Conservation (phyloP, 176 grass and related monocot genomes). For the Puccinellia tenuiflora region DNA sequence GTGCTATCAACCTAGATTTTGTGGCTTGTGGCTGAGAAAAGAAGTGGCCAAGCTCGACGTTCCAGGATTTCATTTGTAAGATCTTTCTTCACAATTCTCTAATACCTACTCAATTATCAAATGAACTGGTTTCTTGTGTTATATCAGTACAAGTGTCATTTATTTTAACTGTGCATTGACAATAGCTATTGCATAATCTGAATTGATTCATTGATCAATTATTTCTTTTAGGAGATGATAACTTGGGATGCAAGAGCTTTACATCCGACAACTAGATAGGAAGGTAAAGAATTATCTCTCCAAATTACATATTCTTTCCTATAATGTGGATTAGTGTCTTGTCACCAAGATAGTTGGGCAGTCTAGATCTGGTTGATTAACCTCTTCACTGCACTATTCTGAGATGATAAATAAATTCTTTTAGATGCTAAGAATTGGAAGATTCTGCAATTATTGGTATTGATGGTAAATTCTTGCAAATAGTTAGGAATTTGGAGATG, state of each 20-base stretch:
- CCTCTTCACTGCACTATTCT: background rate
- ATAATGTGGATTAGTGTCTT: background rate
- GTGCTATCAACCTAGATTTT: slow-evolving; percentile 1
- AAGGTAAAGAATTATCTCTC: background rate
- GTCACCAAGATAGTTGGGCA: background rate
- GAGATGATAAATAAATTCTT: background rate
- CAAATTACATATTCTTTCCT: background rate
- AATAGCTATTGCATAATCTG: background rate
- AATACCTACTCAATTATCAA: background rate
- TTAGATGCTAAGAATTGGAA: background rate
- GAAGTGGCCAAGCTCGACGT: background rate
- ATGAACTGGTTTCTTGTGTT: background rate
- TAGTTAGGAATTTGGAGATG: background rate
- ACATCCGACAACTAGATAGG: background rate
- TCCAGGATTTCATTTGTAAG: background rate
- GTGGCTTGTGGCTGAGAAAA: slow-evolving; percentile 13
- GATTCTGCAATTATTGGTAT: background rate
- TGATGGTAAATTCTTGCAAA: background rate
- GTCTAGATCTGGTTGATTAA: background rate
- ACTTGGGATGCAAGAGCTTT: background rate
- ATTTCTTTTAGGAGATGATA: background rate
- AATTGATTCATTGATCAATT: background rate
- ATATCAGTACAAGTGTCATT: background rate
- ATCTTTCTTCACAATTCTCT: background rate
- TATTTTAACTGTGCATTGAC: background rate